Evolutionary conservation across 1,139 yeast species (phyloP), one percentile per base, ranked within the genome.

Genomic region (Suhomyces choctaworum): DNA sequence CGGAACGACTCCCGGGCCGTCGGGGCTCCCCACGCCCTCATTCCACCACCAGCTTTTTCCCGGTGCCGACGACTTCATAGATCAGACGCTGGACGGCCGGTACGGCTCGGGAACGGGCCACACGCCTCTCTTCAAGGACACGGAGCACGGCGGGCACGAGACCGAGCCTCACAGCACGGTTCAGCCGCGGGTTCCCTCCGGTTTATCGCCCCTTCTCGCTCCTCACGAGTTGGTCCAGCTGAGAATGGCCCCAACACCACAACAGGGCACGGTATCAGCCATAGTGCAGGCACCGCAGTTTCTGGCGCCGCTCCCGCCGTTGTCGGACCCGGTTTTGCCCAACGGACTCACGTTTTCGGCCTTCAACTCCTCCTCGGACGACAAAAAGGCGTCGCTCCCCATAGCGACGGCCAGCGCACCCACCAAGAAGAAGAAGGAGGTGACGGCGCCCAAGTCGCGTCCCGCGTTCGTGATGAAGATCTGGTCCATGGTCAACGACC

Each of bases 401-500:
- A 4, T 16, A 11, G 17, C 25, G 15, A 32, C 10, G 35, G 10
- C 35, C 37, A 14, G 44, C 35, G 16, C 42, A 33, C 11, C 40
- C 5, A 62, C 54, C 41, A 54, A 58, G 34, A 31, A 35, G 7
- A 60, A 59, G 32, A 66, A 67, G 42, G 74, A 69, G 25, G 44
- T 49, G 4, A 45, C 51, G 10, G 65, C 62, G 1, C 67, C 73
- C 7, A 68, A 69, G 40, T 51, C 72, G 1, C 52, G 89, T 37
- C 95, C 97, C 1, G 94, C 95, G 0, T 92, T 92, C 64, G 95
- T 92, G 5, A 78, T 82, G 70, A 92, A 92, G 57, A 68, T 92
- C 22, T 92, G 97, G 97, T 77, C 83, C 22, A 92, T 92, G 96
- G 90, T 92, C 9, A 89, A 89, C 56, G 97, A 90, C 54, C 68